Evolutionary conservation across 2,329 filamentous ascomycete species (phyloP), one percentile per base, ranked within the genome.

Genomic region (Scedosporium dehoogii): DNA sequence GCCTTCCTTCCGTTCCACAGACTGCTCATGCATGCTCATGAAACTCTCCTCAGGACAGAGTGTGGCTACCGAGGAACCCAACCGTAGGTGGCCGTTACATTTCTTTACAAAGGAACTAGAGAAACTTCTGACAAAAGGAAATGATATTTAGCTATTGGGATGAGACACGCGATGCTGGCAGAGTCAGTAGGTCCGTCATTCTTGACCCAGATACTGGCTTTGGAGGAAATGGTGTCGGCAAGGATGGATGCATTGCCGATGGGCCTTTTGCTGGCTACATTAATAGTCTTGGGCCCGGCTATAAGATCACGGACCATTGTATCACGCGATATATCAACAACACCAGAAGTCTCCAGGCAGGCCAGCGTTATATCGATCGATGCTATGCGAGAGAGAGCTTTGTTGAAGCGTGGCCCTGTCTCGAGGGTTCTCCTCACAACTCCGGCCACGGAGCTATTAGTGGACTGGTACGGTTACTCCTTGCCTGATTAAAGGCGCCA

Each of bases 201-300:
- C 60, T 66, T 33, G 63, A 65, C 60, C 53, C 61, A 23, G 27
- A 60, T 33, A 60, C 59, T 6, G 64, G 65, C 48, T 67, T 67
- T 46, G 64, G 64, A 25, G 63, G 64, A 14, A 58, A 65, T 48
- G 64, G 63, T 16, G 60, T 62, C 12, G 60, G 60, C 10, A 53
- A 62, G 12, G 29, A 41, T 4, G 38, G 53, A 4, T 62, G 60
- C 18, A 62, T 62, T 25, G 60, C 68, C 66, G 5, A 71, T 68
- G 51, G 70, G 0, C 68, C 70, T 0, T 71, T 71, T 27, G 41
- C 55, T 3, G 55, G 56, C 65, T 72, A 75, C 67, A 70, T 63
- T 1, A 72, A 79, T 62, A 77, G 74, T 62, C 68, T 79, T 1
- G 76, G 76, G 0, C 76, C 76, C 10, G 71, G 72, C 6, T 69